Percentiles rank a stretch among this genome's conserved stretches.
These are phyloP conservation scores for Venturia asperata DNA, from an alignment of 2,329 filamentous ascomycete species.

Conservation along the genomic window DNA sequence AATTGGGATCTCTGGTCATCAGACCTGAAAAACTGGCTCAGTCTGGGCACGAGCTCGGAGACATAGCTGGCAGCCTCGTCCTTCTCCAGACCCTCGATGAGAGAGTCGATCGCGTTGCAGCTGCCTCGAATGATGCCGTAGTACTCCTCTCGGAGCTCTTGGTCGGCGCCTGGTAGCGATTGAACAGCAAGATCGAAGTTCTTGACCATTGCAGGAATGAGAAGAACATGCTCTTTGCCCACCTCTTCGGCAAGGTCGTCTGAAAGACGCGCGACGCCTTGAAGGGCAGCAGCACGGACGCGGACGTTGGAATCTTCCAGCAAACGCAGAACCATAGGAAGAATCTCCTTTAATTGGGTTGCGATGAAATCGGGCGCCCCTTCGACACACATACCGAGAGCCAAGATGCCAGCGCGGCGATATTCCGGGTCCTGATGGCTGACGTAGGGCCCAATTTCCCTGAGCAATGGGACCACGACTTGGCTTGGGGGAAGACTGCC, in stretches of 20 bases:
- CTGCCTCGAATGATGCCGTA: slow-evolving; percentile 82
- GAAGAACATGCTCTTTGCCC: slow-evolving; percentile 71
- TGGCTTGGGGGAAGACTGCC: slow-evolving; percentile 86
- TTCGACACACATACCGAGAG: slow-evolving; percentile 89
- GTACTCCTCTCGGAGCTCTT: slow-evolving; percentile 62
- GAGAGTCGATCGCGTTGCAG: slow-evolving; percentile 82
- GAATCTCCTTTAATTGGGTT: slow-evolving; percentile 78
- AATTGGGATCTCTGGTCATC: slow-evolving; percentile 85
- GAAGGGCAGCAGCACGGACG: slow-evolving; percentile 80
- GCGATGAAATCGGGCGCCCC: slow-evolving; percentile 96
- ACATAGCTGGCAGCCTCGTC: slow-evolving; percentile 76
- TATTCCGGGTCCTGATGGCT: slow-evolving; percentile 65
- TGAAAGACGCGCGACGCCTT: slow-evolving; percentile 80
- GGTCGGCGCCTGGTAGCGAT: slow-evolving; percentile 46
- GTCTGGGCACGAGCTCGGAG: slow-evolving; percentile 71
- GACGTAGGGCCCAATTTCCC: slow-evolving; percentile 77
- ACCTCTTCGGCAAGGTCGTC: slow-evolving; percentile 92
- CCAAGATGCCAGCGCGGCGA: slow-evolving; percentile 83
- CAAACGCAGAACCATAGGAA: slow-evolving; percentile 76
- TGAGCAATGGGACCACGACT: slow-evolving; percentile 85
- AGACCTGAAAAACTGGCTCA: slow-evolving; percentile 76
- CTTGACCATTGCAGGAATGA: slow-evolving; percentile 78
- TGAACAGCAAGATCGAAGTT: slow-evolving; percentile 75
- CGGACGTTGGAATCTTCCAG: slow-evolving; percentile 76
- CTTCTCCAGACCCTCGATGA: slow-evolving; percentile 77